Evolutionary conservation across 1,139 yeast species (phyloP), one percentile per base, ranked within the genome.

Genomic region (Suzukiozyma palmioleophila): DNA sequence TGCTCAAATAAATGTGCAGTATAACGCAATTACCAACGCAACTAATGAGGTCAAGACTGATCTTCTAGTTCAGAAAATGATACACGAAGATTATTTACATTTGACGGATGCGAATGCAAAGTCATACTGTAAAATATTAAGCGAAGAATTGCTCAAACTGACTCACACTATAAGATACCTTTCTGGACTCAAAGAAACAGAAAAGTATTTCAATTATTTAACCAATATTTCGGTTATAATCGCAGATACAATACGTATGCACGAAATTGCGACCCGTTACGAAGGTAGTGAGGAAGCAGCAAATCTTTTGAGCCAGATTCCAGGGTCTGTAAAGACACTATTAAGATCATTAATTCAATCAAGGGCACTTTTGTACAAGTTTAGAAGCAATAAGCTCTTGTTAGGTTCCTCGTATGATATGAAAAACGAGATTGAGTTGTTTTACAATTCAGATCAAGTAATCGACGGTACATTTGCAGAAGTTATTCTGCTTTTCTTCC

Each of bases 161-260:
- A 42, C 47, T 2, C 39, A 34, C 21, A 48, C 46, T 29, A 32
- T 41, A 10, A 49, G 44, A 22, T 56, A 48, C 34, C 34, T 52
- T n/a, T 42, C 36, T 4, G 54, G 52, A 3, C 39, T 33, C 8
- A 48, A 46, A 8, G 46, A 45, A 11, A 43, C 39, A 24, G 50
- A 49, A 14, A 43, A 48, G 18, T 53, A 29, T 8, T 58, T 60
- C 39, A 51, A 59, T 40, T 35, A 46, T 14, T 43, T 62, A 32
- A 48, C 44, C 39, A 51, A 57, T 43, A 35, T 62, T 48, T 49
- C 67, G 33, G 35, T 54, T 26, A 37, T 73, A 40, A 59, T 81
- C 50, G 81, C 80, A 44, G 74, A 79, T 46, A 77, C 84, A 0
- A 68, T 81, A 25, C 69, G 75, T 35, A 72, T 79, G 73, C 56